Conservation (phyloP, 1,139 yeast genomes). For the Hyphopichia fennica region DNA sequence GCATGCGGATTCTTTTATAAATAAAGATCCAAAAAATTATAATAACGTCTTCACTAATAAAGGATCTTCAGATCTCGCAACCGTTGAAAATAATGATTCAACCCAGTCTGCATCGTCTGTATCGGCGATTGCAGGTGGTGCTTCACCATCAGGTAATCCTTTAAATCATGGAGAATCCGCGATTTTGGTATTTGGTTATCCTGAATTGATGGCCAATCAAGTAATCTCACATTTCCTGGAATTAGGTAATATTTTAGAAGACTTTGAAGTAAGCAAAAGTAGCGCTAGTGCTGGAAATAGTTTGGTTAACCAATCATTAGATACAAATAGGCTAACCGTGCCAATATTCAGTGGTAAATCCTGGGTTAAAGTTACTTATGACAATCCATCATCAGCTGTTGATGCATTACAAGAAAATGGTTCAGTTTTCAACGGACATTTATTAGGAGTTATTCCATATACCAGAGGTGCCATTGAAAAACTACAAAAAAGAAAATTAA, state of each 20-base stretch:
- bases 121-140: background rate
- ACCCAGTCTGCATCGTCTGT: background rate
- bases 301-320: conserved; percentile 12
- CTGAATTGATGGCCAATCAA: conserved; percentile 66
- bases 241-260: conserved; percentile 80
- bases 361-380: conserved; percentile 88
- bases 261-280: conserved; percentile 50
- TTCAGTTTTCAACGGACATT: conserved; percentile 62
- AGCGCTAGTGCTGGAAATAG: conserved; percentile 10
- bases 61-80: conserved; percentile 7
- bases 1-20: conserved; percentile 36
- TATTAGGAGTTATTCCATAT: conserved; percentile 78
- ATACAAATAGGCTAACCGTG: conserved; percentile 15
- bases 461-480: conserved; percentile 61
- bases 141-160: conserved; percentile 14
- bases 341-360: conserved; percentile 84
- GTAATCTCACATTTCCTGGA: conserved; percentile 75
- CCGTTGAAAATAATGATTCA: conserved; percentile 10
- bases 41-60: conserved; percentile 44
- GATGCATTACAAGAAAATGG: conserved; percentile 88
- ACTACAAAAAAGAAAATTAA: conserved; percentile 55
- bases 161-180: conserved; percentile 52
- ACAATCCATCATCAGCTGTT: conserved; percentile 70
- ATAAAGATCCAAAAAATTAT: conserved; percentile 48
- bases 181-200: conserved; percentile 85